Evolutionary conservation across 768 basidiomycete genomes (phyloP).

Genomic region (Holtermanniella nyarrowii): DNA sequence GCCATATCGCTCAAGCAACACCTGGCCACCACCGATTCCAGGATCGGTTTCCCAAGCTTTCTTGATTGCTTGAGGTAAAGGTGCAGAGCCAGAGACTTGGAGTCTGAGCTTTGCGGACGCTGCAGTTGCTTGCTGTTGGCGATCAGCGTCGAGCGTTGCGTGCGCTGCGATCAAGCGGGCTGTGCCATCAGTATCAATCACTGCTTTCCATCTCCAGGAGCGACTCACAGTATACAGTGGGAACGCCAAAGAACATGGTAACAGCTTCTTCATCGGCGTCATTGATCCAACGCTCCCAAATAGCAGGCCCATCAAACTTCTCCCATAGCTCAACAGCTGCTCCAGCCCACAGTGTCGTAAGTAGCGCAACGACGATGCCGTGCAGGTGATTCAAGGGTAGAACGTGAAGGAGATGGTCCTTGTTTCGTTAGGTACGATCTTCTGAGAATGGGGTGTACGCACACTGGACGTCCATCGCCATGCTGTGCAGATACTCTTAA

Average conservation of each 20-base stretch:
- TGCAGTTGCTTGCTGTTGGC: slow-evolving; percentile 17
- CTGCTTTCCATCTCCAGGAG: neutral
- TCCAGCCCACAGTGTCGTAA: slow-evolving; percentile 30
- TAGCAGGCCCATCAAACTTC: slow-evolving; percentile 25
- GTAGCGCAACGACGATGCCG: slow-evolving; percentile 31
- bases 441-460: neutral
- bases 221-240: slow-evolving; percentile 28
- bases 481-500: slow-evolving; percentile 9
- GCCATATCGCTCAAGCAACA: slow-evolving; percentile 32
- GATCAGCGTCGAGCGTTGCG: slow-evolving; percentile 4
- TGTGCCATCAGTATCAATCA: neutral
- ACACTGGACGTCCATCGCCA: slow-evolving; percentile 14
- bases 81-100: slow-evolving; percentile 32
- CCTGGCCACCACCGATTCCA: slow-evolving; percentile 27
- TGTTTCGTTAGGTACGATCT: neutral
- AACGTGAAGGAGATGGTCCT: slow-evolving; percentile 16
- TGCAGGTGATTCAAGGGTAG: slow-evolving; percentile 34
- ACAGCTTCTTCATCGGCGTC: slow-evolving; percentile 16
- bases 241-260: slow-evolving; percentile 35
- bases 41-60: slow-evolving; percentile 20
- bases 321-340: slow-evolving; percentile 32
- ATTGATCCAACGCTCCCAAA: slow-evolving; percentile 31
- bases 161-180: slow-evolving; percentile 20
- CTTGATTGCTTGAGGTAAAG: slow-evolving; percentile 32
- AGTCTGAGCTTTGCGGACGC: slow-evolving; percentile 23